Conservation (phyloP, 1,284 basidiomycete genomes). For the Rhodotorula sp. region DNA sequence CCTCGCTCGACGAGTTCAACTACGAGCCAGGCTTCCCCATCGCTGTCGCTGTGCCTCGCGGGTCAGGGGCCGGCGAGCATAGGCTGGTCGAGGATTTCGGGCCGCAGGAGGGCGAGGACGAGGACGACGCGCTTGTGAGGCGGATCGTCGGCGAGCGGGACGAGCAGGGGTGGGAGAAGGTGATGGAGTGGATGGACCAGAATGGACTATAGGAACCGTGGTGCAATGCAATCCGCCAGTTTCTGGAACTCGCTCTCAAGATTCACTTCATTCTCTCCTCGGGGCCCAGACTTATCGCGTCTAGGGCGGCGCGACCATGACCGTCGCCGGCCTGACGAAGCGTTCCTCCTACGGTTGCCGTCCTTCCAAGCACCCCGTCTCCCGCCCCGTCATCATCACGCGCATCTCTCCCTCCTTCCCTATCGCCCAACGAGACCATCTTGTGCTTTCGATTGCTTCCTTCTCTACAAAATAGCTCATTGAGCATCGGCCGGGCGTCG, state of each 20-base stretch:
- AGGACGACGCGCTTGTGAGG: constrained; percentile 15
- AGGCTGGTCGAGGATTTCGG: constrained; percentile 20
- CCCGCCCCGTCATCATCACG: neutral
- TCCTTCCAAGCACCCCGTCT: too few relatives aligned
- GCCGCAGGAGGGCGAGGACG: constrained; percentile 4
- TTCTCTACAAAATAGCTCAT: too few relatives aligned
- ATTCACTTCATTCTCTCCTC: too few relatives aligned
- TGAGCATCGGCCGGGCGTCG: too few relatives aligned
- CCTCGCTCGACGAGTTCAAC: constrained; percentile 22
- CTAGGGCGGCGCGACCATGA: too few relatives aligned
- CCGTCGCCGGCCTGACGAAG: too few relatives aligned
- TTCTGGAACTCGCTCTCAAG: too few relatives aligned
- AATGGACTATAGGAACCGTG: constrained; percentile 24
- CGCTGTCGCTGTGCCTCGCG: constrained; percentile 10
- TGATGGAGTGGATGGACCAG: constrained; percentile 39
- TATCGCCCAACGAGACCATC: neutral
- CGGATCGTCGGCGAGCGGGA: constrained; percentile 1
- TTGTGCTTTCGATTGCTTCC: too few relatives aligned
- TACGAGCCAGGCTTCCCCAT: constrained; percentile 35
- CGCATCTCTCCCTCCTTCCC: neutral
- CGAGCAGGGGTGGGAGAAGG: constrained; percentile 6
- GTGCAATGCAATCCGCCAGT: neutral
- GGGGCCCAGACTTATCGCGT: too few relatives aligned
- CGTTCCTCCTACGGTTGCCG: too few relatives aligned
- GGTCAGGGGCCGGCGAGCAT: neutral